Evolutionary conservation across 768 basidiomycete genomes (phyloP).

Genomic region (Panus rudis): DNA sequence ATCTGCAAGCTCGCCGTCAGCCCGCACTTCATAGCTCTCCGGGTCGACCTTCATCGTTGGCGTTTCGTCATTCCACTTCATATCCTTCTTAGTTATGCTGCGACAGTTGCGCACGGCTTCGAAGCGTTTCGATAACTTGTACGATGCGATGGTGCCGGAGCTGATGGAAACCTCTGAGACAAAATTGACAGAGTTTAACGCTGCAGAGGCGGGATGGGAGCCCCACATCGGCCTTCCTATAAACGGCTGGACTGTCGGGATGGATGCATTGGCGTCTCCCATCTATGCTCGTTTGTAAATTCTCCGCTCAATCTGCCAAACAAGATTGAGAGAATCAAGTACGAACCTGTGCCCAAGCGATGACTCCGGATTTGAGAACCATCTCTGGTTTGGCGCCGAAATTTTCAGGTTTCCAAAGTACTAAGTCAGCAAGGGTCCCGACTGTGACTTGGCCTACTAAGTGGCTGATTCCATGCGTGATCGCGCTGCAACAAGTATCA

Average conservation of each 20-base stretch:
- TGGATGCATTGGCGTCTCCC: conserved; percentile 96
- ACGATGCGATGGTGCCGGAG: conserved; percentile 51
- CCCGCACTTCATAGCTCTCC: conserved; percentile 82
- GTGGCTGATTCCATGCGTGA: conserved; percentile 89
- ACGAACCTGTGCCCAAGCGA: conserved; percentile 80
- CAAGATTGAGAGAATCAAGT: background rate
- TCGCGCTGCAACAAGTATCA: conserved; percentile 48
- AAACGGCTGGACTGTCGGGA: conserved; percentile 91
- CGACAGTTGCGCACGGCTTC: conserved; percentile 77
- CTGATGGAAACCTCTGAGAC: conserved; percentile 70
- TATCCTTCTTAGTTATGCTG: conserved; percentile 71
- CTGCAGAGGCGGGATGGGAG: conserved; percentile 65
- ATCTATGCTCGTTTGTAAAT: conserved; percentile 43
- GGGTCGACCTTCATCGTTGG: conserved; percentile 89
- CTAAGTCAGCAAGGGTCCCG: conserved; percentile 87
- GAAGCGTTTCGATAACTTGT: conserved; percentile 63
- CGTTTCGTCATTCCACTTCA: conserved; percentile 86
- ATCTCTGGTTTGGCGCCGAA: conserved; percentile 92
- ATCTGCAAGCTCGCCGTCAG: conserved; percentile 72
- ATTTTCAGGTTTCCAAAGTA: conserved; percentile 90
- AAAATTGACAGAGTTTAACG: conserved; percentile 79
- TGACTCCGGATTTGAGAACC: conserved; percentile 93
- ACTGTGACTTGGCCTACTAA: conserved; percentile 77
- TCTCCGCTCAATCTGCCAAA: background rate
- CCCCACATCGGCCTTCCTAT: conserved; percentile 94